A percentile compares a stretch with the other conserved stretches of the same genome.
phyloP scores from a whole-genome alignment of 768 basidiomycete species.

The Boletus sensibilis region DNA sequence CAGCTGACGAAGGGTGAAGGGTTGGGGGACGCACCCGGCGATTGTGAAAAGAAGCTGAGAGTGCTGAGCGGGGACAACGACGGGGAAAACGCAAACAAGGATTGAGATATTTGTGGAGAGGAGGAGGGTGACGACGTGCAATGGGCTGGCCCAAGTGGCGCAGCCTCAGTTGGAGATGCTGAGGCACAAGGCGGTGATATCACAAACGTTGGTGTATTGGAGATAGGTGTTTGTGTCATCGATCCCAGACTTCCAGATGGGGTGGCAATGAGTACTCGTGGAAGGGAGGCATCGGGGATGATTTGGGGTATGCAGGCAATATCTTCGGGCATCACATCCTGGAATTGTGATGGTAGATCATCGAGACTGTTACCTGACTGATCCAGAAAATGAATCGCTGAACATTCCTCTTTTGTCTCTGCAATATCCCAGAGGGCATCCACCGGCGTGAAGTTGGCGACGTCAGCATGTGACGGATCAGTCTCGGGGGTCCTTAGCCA shows the following conservation, averaged over 20 bases:
- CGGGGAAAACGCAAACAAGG: not conserved
- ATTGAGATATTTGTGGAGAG: not conserved
- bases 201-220: not conserved
- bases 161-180: not conserved
- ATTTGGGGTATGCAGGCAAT: slow-evolving; percentile 15
- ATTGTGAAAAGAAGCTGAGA: slow-evolving; percentile 12
- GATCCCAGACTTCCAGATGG: not conserved
- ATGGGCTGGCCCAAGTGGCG: not conserved
- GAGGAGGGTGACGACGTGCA: not conserved
- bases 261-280: not conserved
- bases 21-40: slow-evolving; percentile 4
- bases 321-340: slow-evolving; percentile 20
- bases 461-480: not conserved
- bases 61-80: slow-evolving; percentile 17
- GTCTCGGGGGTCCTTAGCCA: slow-evolving; percentile 21
- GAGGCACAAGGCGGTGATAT: not conserved
- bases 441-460: not conserved
- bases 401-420: not conserved
- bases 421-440: slow-evolving; percentile 1
- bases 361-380: slow-evolving; percentile 14
- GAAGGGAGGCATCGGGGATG: not conserved
- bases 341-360: slow-evolving; percentile 6
- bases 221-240: not conserved
- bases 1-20: not conserved
- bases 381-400: slow-evolving; percentile 10